phyloP scores from a whole-genome alignment of 139 green algal species.

The Micractinium conductrix region DNA sequence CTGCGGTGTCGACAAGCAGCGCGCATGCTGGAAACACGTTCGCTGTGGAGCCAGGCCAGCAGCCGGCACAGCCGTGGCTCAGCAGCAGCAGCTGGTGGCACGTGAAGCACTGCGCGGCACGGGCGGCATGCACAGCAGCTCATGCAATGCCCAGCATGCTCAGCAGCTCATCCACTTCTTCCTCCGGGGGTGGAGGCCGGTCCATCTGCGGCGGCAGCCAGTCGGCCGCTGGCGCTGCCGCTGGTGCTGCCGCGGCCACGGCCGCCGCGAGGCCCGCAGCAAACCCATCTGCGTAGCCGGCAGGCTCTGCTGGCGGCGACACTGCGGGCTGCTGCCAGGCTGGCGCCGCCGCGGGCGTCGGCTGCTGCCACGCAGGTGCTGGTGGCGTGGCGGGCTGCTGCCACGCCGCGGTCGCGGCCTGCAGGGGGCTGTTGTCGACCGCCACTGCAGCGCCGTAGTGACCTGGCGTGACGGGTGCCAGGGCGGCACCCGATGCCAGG shows the following conservation, averaged over 20 bases:
- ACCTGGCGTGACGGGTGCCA: too few species aligned
- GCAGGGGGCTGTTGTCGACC: not conserved
- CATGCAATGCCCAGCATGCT: constrained; percentile 1
- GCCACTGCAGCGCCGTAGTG: too few species aligned
- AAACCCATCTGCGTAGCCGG: not conserved
- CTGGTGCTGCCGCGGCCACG: not conserved
- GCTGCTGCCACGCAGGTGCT: not conserved
- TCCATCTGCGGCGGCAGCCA: not conserved
- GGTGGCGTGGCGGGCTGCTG: not conserved
- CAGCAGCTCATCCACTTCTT: constrained; percentile 7
- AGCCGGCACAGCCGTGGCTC: too few species aligned
- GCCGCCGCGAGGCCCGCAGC: not conserved
- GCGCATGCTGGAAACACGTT: too few species aligned
- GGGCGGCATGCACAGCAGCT: not conserved
- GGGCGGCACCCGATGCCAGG: too few species aligned
- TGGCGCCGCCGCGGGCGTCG: too few species aligned
- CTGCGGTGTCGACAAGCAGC: too few species aligned
- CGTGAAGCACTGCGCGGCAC: too few species aligned
- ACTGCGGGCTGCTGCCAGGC: not conserved
- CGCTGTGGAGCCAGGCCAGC: too few species aligned
- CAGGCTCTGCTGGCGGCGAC: not conserved
- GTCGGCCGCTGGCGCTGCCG: not conserved
- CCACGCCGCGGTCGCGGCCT: not conserved
- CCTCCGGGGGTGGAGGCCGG: not conserved
- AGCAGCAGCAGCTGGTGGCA: too few species aligned